These are phyloP conservation scores for Phenoliferia sp. DNA, from an alignment of 1,284 basidiomycete species.

Conservation along the genomic window DNA sequence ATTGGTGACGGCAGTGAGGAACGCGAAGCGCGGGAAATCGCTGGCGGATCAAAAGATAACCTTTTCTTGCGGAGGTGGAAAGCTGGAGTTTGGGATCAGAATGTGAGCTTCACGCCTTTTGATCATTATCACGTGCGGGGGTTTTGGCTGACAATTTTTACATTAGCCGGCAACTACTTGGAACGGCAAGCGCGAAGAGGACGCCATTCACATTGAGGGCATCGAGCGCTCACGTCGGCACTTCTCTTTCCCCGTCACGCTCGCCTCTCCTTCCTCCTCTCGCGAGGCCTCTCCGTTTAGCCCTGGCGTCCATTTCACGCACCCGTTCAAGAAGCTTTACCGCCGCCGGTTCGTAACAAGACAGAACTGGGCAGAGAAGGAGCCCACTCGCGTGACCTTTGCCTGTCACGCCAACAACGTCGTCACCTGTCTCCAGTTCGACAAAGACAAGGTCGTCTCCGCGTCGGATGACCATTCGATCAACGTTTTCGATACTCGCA, in stretches of 20 bases:
- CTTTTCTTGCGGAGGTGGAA: slow-evolving; percentile 32
- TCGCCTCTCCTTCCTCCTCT: slow-evolving; percentile 48
- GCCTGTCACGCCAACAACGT: slow-evolving; percentile 66
- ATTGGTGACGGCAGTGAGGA: slow-evolving; percentile 64
- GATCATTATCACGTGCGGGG: no score
- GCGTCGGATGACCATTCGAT: slow-evolving; percentile 92
- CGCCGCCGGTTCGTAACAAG: slow-evolving; percentile 74
- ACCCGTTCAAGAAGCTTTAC: slow-evolving; percentile 80
- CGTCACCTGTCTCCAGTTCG: slow-evolving; percentile 90
- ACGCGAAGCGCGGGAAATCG: slow-evolving; percentile 29
- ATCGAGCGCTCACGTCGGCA: slow-evolving; percentile 2
- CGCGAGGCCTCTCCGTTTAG: slow-evolving; percentile 22
- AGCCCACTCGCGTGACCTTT: slow-evolving; percentile 63
- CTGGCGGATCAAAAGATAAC: slow-evolving; percentile 19
- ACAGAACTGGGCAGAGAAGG: slow-evolving; percentile 67
- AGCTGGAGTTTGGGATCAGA: slow-evolving; percentile 31
- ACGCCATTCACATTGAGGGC: slow-evolving; percentile 12
- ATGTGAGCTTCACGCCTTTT: slow-evolving; percentile 8
- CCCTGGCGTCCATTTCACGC: slow-evolving; percentile 48
- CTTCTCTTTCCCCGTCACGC: slow-evolving; percentile 15
- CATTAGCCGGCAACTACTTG: slow-evolving; percentile 3
- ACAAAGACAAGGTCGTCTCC: slow-evolving; percentile 85
- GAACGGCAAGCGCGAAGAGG: slow-evolving; percentile 21
- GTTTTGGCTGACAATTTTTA: not conserved
- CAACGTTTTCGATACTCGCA: slow-evolving; percentile 78